Base-by-base conservation (phyloP, 1,284 basidiomycete species). In the Caloboletus inedulis region DNA sequence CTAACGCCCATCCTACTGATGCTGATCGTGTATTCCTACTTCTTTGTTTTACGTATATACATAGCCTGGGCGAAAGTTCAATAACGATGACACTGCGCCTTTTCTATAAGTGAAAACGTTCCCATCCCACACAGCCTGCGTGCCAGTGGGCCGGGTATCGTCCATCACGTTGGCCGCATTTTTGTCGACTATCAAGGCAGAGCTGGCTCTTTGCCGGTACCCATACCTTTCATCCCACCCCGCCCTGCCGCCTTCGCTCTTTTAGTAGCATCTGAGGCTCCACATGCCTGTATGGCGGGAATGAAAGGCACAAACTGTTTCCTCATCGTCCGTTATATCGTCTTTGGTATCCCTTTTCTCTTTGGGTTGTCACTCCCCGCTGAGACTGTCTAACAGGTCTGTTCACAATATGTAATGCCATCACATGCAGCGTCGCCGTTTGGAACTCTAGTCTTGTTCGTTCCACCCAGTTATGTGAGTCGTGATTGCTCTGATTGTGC, bases 371-470 rank as follows among this genome's bases (percentile, higher is more conserved):
- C 7, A 23, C n/a, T 21, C 27, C 21, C 39, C 12, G 23, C 62
- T 63, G 39, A 68, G 21, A 30, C 16, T 16, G 14, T 12, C n/a
- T n/a, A n/a, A n/a, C 57, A 89, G 87, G 71, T 60, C 57, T 82
- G 49, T 82, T 87, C 65, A 75, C 84, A 58, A 64, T 81, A 57
- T 86, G 78, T 69, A 85, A 79, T 72, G 81, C 85, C 44, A 74
- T 87, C 59, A 75, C 82, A 55, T 79, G 81, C 58, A 84, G 81
- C 59, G 75, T 83, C 30, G 81, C 84, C 51, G 82, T 82, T 30
- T 89, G 86, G 86, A 87, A 88, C 69, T 63, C 81, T 33, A 78
- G 77, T 59, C 71, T 86, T 59, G 67, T 75, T 25, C 66, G 72
- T 49, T 55, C 65, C 27, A 56, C 64, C 50, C 63, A 59, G 56